Evolutionary conservation across 257 asterid genomes (phyloP).

Genomic region (Haberlea rhodopensis): DNA sequence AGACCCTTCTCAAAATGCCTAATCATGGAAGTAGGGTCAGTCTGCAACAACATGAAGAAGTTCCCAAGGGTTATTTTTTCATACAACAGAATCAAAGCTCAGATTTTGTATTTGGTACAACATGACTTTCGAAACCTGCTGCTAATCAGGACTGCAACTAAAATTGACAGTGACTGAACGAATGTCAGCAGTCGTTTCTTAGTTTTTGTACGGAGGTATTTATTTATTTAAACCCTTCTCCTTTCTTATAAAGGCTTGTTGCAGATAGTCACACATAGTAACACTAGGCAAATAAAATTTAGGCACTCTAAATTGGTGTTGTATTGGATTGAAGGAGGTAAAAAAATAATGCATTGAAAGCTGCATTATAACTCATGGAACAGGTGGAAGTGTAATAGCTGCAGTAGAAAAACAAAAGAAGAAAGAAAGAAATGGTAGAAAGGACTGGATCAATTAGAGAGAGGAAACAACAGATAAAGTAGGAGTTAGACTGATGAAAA

Average conservation of each 20-base stretch:
- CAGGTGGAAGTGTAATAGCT: not conserved
- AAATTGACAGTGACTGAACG: not conserved
- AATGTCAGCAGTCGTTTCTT: no score
- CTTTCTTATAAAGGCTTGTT: not conserved
- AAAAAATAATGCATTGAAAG: not conserved
- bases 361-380: not conserved
- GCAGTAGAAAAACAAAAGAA: not conserved
- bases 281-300: not conserved
- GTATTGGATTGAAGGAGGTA: not conserved
- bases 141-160: not conserved
- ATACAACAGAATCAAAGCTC: not conserved
- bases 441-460: not conserved
- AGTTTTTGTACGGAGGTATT: no score
- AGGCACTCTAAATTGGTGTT: not conserved
- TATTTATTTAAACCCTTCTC: no score
- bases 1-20: not conserved
- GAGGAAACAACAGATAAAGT: not conserved
- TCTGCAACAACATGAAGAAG: conserved; percentile 5
- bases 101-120: not conserved
- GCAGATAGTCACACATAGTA: not conserved
- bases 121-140: not conserved
- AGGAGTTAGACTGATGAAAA: not conserved
- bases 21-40: not conserved
- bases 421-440: not conserved
- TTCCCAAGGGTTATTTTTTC: conserved; percentile 1